Percentiles rank a stretch among this genome's conserved stretches.
These are phyloP conservation scores for Boletus reticuloceps DNA, from an alignment of 768 basidiomycete genomes.

Conservation along the genomic window DNA sequence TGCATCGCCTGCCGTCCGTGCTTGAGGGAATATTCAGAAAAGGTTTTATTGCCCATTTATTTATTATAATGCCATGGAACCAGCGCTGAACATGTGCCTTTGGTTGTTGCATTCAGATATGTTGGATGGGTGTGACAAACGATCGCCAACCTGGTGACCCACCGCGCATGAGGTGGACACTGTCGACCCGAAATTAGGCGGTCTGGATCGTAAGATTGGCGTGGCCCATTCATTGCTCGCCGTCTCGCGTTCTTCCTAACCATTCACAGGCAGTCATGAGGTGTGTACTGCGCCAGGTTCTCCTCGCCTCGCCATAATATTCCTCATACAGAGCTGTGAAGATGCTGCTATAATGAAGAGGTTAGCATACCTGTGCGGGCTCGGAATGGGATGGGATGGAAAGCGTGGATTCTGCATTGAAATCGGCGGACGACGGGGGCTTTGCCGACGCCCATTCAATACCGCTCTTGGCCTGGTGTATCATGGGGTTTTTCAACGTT, in stretches of 20 bases:
- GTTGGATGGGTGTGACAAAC: conserved; percentile 10
- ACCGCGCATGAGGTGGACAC: conserved; percentile 2
- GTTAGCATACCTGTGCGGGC: background rate
- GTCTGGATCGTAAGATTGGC: conserved; percentile 2
- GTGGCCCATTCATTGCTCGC: background rate
- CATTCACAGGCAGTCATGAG: background rate
- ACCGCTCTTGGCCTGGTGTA: background rate
- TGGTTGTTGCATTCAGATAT: conserved; percentile 6
- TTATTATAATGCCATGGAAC: conserved; percentile 14
- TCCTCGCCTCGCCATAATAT: background rate
- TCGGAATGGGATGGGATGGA: background rate
- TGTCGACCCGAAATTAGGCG: background rate
- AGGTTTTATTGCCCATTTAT: conserved; percentile 15
- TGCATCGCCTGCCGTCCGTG: conserved; percentile 7
- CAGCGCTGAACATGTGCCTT: conserved; percentile 18
- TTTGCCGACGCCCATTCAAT: background rate
- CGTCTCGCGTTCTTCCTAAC: background rate
- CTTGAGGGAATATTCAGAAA: conserved; percentile 14
- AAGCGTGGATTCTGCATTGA: background rate
- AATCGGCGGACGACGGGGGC: background rate
- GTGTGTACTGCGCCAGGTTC: background rate
- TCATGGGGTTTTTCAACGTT: background rate
- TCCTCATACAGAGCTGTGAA: background rate
- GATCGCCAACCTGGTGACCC: background rate
- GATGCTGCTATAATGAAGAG: background rate